Conservation (phyloP, 78 protist genomes). For the Dictyostelium capitatum region DNA sequence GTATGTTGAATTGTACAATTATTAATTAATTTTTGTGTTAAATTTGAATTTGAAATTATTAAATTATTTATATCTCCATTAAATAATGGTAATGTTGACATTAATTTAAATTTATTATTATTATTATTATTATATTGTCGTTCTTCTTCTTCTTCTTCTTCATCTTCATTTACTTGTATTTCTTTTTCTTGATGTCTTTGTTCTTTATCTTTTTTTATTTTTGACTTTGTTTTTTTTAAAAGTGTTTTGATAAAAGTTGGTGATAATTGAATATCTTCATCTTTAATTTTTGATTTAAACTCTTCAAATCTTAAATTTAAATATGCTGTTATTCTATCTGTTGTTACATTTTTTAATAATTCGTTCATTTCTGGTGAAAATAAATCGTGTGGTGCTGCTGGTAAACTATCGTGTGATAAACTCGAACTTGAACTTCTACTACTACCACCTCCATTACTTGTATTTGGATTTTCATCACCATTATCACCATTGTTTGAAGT, state of each 20-base stretch:
- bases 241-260: background rate
- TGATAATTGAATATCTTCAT: background rate
- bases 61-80: background rate
- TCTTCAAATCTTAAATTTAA: background rate
- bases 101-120: background rate
- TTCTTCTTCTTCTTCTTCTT: background rate
- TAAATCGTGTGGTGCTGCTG: background rate
- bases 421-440: too few relatives aligned
- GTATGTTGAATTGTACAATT: too few relatives aligned
- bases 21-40: background rate
- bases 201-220: too few relatives aligned
- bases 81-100: background rate
- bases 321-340: slow-evolving; percentile 1
- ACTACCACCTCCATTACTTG: background rate
- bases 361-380: slow-evolving; percentile 1
- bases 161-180: background rate
- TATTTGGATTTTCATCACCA: background rate
- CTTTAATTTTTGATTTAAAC: background rate
- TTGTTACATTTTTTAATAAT: background rate
- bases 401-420: background rate
- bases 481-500: background rate
- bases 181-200: too few relatives aligned
- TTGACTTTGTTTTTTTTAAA: too few relatives aligned
- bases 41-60: background rate
- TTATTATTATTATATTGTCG: too few relatives aligned